Evolutionary conservation across 1,284 basidiomycete genomes (phyloP).

Genomic region (Coniophora puteana): DNA sequence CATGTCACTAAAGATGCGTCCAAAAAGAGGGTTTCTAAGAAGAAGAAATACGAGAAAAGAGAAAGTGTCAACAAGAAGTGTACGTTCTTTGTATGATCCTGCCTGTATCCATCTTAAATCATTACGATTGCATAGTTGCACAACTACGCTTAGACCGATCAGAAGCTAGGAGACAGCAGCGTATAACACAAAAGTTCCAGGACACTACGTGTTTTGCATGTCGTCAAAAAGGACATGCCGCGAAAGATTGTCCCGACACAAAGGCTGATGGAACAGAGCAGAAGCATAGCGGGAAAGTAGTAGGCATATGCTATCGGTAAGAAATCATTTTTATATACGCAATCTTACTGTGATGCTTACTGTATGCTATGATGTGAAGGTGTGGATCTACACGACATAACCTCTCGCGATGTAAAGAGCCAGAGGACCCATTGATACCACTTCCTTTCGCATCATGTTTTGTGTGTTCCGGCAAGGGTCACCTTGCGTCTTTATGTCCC

Average conservation of each 20-base stretch:
- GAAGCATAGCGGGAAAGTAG: conserved; percentile 30
- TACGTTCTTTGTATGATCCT: conserved; percentile 15
- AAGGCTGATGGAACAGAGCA: conserved; percentile 27
- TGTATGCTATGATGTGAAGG: conserved; percentile 36
- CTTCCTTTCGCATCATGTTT: conserved; percentile 92
- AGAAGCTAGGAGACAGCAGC: conserved; percentile 64
- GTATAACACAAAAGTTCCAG: conserved; percentile 57
- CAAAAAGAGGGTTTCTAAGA: not conserved
- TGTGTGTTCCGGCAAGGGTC: conserved; percentile 79
- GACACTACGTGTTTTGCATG: conserved; percentile 86
- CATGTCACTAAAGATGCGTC: not conserved
- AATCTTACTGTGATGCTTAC: not conserved
- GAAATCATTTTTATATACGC: conserved; percentile 24
- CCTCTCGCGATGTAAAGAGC: conserved; percentile 73
- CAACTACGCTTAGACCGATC: conserved; percentile 31
- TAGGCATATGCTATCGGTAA: conserved; percentile 84
- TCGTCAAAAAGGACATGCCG: conserved; percentile 80
- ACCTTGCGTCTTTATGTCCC: conserved; percentile 80
- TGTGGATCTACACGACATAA: conserved; percentile 83
- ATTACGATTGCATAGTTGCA: conserved; percentile 13
- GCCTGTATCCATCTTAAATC: conserved; percentile 16
- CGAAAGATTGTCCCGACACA: conserved; percentile 76
- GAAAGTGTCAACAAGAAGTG: conserved; percentile 11
- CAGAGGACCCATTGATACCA: conserved; percentile 60
- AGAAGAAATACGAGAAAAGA: conserved; percentile 6